These are phyloP conservation scores for Cryptosporidium andersoni DNA, from an alignment of 169 alveolate species.

Conservation along the genomic window DNA sequence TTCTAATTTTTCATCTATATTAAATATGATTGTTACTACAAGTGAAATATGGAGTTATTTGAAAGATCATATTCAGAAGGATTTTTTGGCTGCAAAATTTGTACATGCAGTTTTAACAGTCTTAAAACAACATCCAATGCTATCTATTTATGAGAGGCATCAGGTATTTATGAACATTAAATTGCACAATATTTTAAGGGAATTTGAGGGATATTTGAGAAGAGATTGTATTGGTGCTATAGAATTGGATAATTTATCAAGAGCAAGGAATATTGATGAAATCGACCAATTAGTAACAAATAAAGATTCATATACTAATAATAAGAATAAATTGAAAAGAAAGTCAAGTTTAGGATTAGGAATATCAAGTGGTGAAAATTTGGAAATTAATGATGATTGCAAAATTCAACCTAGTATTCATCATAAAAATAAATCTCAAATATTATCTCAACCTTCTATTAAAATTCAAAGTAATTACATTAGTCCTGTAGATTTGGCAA, in stretches of 20 bases:
- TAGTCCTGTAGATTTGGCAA: constrained; percentile 47
- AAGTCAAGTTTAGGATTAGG: too few species aligned
- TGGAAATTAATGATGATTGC: too few species aligned
- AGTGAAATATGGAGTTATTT: constrained; percentile 63
- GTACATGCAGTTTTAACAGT: constrained; percentile 61
- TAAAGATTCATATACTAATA: too few species aligned
- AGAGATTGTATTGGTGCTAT: constrained; percentile 61
- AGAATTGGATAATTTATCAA: constrained; percentile 27
- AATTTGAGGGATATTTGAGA: constrained; percentile 48
- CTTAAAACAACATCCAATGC: constrained; percentile 61
- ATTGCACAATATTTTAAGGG: constrained; percentile 37
- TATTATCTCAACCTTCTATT: too few species aligned
- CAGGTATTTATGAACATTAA: constrained; percentile 38
- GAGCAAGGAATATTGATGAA: background rate
- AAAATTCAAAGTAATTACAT: background rate
- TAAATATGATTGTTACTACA: constrained; percentile 74
- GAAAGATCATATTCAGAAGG: constrained; percentile 39
- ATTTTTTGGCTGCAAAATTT: constrained; percentile 68
- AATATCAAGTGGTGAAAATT: too few species aligned
- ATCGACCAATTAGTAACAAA: background rate
- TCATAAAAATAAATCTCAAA: too few species aligned
- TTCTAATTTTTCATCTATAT: constrained; percentile 76
- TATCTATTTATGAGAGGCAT: constrained; percentile 59
- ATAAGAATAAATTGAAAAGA: too few species aligned
- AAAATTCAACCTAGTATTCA: too few species aligned